Conservation (phyloP, 2,329 filamentous ascomycete species). For the Corynespora cassiicola region DNA sequence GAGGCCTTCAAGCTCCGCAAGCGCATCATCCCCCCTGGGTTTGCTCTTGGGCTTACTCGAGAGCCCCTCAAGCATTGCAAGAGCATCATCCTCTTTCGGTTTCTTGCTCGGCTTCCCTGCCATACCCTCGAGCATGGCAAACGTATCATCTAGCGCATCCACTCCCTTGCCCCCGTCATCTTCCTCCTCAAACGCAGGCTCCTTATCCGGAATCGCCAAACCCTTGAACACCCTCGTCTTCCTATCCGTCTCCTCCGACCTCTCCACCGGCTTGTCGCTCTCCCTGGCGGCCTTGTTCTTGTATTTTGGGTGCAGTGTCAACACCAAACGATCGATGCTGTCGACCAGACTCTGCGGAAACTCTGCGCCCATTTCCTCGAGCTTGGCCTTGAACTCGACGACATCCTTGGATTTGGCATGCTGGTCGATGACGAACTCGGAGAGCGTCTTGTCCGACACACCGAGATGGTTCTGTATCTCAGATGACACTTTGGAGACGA, state of each 20-base stretch:
- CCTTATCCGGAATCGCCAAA: constrained; percentile 82
- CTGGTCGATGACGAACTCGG: constrained; percentile 94
- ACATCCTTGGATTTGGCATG: constrained; percentile 76
- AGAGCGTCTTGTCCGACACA: constrained; percentile 90
- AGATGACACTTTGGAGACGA: constrained; percentile 92
- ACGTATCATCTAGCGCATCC: constrained; percentile 87
- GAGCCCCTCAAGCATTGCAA: constrained; percentile 65
- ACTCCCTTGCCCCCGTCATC: constrained; percentile 50
- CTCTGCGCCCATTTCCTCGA: constrained; percentile 79
- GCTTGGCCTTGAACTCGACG: constrained; percentile 75
- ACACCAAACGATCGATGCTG: constrained; percentile 86
- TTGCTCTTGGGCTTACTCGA: too few species aligned
- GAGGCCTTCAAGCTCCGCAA: too few species aligned
- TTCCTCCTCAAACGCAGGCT: constrained; percentile 56
- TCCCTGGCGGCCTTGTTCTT: constrained; percentile 59
- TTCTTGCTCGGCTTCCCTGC: constrained; percentile 67
- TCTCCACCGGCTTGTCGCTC: constrained; percentile 43
- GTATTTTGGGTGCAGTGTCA: constrained; percentile 90
- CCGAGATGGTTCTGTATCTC: constrained; percentile 95
- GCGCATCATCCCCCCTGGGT: too few species aligned
- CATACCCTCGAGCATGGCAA: constrained; percentile 87
- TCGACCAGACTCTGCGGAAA: constrained; percentile 88
- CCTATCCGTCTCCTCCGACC: constrained; percentile 62
- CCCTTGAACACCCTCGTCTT: constrained; percentile 92
- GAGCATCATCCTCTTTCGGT: too few species aligned